Percentiles rank a stretch among this genome's conserved stretches.
These are phyloP conservation scores for Boletus rex-veris DNA, from an alignment of 768 basidiomycete genomes.

Conservation along the genomic window DNA sequence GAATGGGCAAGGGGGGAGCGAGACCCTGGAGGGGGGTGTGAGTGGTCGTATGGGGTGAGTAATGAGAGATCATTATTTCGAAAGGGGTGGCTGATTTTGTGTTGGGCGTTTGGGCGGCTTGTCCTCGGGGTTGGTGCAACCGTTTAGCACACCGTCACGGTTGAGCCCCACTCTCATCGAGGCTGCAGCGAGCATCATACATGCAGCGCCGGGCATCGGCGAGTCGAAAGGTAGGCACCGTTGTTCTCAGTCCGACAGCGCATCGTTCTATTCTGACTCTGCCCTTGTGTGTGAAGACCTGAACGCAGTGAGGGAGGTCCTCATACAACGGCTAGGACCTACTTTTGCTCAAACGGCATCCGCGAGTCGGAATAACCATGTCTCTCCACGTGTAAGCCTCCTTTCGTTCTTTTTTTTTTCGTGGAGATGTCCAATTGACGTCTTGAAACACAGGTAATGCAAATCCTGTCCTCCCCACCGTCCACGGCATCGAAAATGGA, in stretches of 20 bases:
- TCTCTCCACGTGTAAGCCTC: slow-evolving; percentile 47
- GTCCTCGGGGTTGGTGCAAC: background rate
- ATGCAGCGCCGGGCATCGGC: slow-evolving; percentile 46
- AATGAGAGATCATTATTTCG: background rate
- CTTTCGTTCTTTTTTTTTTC: background rate
- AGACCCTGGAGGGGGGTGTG: background rate
- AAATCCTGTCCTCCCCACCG: slow-evolving; percentile 47
- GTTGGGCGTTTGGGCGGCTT: slow-evolving; percentile 1
- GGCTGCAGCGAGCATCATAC: slow-evolving; percentile 67
- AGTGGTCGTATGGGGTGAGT: slow-evolving; percentile 35
- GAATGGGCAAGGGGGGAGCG: background rate
- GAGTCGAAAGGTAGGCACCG: slow-evolving; percentile 52
- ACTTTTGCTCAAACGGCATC: slow-evolving; percentile 54
- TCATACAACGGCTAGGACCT: slow-evolving; percentile 54
- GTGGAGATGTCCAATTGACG: slow-evolving; percentile 1
- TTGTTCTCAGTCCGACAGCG: background rate
- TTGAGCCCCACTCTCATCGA: slow-evolving; percentile 56
- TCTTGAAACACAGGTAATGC: slow-evolving; percentile 40
- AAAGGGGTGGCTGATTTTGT: slow-evolving; percentile 1
- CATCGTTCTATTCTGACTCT: background rate
- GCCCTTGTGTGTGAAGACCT: slow-evolving; percentile 45
- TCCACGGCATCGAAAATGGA: slow-evolving; percentile 59
- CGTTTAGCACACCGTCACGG: slow-evolving; percentile 28
- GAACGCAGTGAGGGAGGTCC: slow-evolving; percentile 47
- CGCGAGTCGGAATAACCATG: slow-evolving; percentile 48